Evolutionary conservation across 306 rosid genomes (phyloP), one percentile per base, ranked within the genome.

Genomic region (Rubus idaeus): DNA sequence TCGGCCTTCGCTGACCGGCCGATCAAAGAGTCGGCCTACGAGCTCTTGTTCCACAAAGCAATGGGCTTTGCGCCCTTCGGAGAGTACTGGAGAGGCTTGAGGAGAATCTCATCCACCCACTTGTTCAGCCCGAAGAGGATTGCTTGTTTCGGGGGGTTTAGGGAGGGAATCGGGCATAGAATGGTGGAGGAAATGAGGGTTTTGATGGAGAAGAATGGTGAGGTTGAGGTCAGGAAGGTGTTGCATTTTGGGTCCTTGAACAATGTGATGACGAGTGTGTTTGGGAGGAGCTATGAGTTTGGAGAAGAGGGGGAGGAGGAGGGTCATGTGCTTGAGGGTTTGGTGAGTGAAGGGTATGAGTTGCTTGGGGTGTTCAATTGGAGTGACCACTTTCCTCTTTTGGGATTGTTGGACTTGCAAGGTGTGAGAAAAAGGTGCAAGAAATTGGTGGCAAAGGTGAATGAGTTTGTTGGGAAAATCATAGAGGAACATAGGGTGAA

Each of bases 51-150:
- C 46, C 85, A 90, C 46, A 73, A 87, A 2, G 97, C 97, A 71
- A 92, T 90, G 92, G 97, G 97, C 0, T 92, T 92, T 13, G 93
- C 97, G 10, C 97, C 96, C 0, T 90, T 81, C 12, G 96, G 97
- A 0, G 96, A 87, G 49, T 92, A 92, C 68, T 92, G 97, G 97
- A 84, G 96, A 79, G 87, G 75, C 39, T 82, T 92, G 46, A 87
- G 97, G 87, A 92, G 87, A 46, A 93, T 93, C 53, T 89, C 98
- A 0, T 57, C 93, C 0, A 77, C 86, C 8, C 86, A 84, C 57
- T 61, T 93, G 81, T 93, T 93, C 74, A 82, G 86, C 10, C 96
- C 92, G 0, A 84, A 71, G 17, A 82, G 92, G 16, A 82, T 92
- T 2, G 13, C 75, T 0, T 30, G 17, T 0, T 88, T 81, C 0